Evolutionary conservation across 192 early-diverging fungal species (phyloP), one percentile per base, ranked within the genome.

Genomic region (Thoreauomyces humboldtii): DNA sequence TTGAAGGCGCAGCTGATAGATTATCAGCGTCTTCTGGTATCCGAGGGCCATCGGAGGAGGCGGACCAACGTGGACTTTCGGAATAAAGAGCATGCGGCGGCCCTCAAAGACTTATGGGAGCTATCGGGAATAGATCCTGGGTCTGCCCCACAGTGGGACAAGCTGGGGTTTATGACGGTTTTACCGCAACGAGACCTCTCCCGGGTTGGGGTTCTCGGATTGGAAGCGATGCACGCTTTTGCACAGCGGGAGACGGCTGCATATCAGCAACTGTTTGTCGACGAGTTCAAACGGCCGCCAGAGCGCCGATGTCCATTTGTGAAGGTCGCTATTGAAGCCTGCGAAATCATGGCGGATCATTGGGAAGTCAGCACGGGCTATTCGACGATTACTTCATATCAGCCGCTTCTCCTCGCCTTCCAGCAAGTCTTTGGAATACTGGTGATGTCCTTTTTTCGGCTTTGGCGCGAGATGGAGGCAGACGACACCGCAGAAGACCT

Each of bases 301-400:
- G 75, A 69, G 32, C 65, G 50, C 22, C 65, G 61, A 31, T 71
- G 71, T 68, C 88, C 87, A 12, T 83, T 90, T 72, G 82, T 73
- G 17, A 78, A 73, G 71, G 80, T 84, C 11, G 73, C 73, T 25
- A 70, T 80, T 27, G 89, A 90, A 75, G 80, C 84, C 0, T 79
- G 81, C 34, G 88, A 90, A 48, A 61, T 90, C 15, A 57, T 90
- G 33, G 75, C 73, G 32, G 89, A 88, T 66, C 75, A 81, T 56
- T 90, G 88, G 87, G 82, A 87, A 51, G 75, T 90, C 35, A 73
- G 72, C 35, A 74, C 87, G 19, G 86, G 82, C 46, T 88, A 77
- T 56, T 70, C 78, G 22, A 86, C 84, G 7, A 70, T 78, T 27
- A 74, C 85, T 0, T 73, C 82, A 27, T 80, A 85, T 47, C 81